Evolutionary conservation across 257 asterid genomes (phyloP).

Genomic region (Petunia axillaris): DNA sequence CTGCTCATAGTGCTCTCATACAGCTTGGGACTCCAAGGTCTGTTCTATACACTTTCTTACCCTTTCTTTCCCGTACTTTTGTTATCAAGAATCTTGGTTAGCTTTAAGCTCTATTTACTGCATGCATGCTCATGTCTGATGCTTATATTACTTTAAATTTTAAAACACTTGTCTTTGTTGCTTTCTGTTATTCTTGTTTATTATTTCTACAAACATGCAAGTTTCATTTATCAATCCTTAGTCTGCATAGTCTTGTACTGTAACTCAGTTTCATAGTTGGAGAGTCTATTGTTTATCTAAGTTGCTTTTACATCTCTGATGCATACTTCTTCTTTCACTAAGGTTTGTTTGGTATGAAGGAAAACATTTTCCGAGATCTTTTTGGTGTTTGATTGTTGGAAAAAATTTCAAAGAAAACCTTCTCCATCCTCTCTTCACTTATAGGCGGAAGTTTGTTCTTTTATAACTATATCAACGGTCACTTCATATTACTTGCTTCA

Average conservation of each 20-base stretch:
- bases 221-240: not conserved
- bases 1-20: constrained; percentile 47
- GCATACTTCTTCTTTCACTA: constrained; percentile 7
- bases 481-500: not conserved
- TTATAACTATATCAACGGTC: not conserved
- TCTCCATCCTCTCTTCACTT: not conserved
- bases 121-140: constrained; percentile 5
- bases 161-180: not conserved
- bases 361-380: not conserved
- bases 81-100: constrained; percentile 4
- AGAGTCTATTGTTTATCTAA: not conserved
- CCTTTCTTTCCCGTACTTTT: constrained; percentile 9
- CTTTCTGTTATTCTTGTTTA: constrained; percentile 7
- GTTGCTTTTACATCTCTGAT: constrained; percentile 15
- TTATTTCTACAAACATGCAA: constrained; percentile 1
- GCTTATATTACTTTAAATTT: not conserved
- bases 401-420: too few species aligned
- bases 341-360: not conserved
- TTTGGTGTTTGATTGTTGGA: not conserved
- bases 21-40: constrained; percentile 51
- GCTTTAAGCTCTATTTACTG: not conserved
- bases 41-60: constrained; percentile 34
- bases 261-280: not conserved
- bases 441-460: not conserved
- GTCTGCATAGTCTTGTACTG: not conserved